Evolutionary conservation across 345 rosid species (phyloP), one percentile per base, ranked within the genome.

Genomic region (Rhodomyrtus tomentosa): DNA sequence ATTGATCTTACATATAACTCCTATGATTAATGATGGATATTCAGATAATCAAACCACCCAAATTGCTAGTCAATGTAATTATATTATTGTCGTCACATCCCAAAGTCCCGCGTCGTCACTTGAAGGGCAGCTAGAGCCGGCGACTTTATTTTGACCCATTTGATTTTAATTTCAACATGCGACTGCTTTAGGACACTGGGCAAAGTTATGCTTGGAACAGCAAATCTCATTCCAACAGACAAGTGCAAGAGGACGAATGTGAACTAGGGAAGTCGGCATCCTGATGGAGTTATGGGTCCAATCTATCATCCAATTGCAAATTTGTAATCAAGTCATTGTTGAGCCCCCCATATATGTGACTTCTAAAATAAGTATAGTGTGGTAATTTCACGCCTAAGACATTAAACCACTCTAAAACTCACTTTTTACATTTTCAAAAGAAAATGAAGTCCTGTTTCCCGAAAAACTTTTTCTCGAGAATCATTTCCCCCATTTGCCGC

Each of bases 371-470:
- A 32, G 40, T 32, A 16, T 7, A 16, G 21, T 32, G 74, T 62
- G 1, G 42, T 15, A 0, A 18, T 10, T 62, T 68, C 24, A 32
- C 76, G 8, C 24, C 4, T 8, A 8, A 32, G 6, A 68, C 11
- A 68, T 32, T 68, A 36, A 32, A 68, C 24, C 24, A 68, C 25
- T 68, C 76, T 8, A 38, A 68, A 3, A 22, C 76, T 68, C 76
- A 36, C 45, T 11, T 32, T 68, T 4, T 32, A 38, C 24, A 32
- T 18, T 32, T 32, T 68, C 24, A 8, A 16, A 32, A 16, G 12
- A 18, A 32, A 8, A 36, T 68, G 1, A 32, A 68, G 32, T 68
- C 25, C 1, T 62, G 6, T 8, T 16, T 32, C 0, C 0, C 0
- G 42, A 1, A 16, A 32, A 32, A 18, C 24, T 8, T 62, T 16